These are phyloP conservation scores for Corynascus novoguineensis DNA, from an alignment of 495 filamentous ascomycete species.

Conservation along the genomic window DNA sequence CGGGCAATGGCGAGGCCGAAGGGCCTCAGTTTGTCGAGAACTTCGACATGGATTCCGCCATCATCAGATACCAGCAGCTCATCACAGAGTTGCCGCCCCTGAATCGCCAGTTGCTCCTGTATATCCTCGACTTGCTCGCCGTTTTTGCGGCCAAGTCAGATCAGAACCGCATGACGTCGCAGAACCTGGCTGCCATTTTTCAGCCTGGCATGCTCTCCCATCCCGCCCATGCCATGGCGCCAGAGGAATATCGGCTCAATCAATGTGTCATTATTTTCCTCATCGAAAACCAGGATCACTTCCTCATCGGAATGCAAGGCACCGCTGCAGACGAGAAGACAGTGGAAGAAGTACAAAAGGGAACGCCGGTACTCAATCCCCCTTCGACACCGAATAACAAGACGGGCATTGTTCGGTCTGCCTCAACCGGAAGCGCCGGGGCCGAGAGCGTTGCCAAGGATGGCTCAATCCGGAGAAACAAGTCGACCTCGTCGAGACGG, in stretches of 20 bases:
- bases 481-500: slow-evolving; percentile 63
- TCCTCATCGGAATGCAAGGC: slow-evolving; percentile 89
- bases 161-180: slow-evolving; percentile 91
- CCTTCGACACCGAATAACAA: slow-evolving; percentile 50
- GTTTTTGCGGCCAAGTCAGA: slow-evolving; percentile 98
- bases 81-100: slow-evolving; percentile 91
- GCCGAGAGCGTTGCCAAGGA: slow-evolving; percentile 79
- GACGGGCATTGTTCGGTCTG: slow-evolving; percentile 59
- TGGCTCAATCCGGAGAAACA: slow-evolving; percentile 73
- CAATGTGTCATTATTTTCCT: slow-evolving; percentile 97
- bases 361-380: slow-evolving; percentile 50
- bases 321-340: slow-evolving; percentile 85
- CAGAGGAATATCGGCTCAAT: slow-evolving; percentile 86
- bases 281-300: slow-evolving; percentile 92
- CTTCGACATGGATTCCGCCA: slow-evolving; percentile 73
- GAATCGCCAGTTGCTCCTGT: slow-evolving; percentile 91
- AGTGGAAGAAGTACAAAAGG: slow-evolving; percentile 73
- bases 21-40: slow-evolving; percentile 53
- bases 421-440: slow-evolving; percentile 80
- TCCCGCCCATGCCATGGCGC: slow-evolving; percentile 89
- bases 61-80: slow-evolving; percentile 75
- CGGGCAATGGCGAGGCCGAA: slow-evolving; percentile 58
- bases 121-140: slow-evolving; percentile 94
- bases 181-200: slow-evolving; percentile 95
- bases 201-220: slow-evolving; percentile 95